A percentile compares a stretch with the other conserved stretches of the same genome.
Conservation (phyloP, 2,329 filamentous ascomycete genomes). For the Fusarium haematococcum region DNA sequence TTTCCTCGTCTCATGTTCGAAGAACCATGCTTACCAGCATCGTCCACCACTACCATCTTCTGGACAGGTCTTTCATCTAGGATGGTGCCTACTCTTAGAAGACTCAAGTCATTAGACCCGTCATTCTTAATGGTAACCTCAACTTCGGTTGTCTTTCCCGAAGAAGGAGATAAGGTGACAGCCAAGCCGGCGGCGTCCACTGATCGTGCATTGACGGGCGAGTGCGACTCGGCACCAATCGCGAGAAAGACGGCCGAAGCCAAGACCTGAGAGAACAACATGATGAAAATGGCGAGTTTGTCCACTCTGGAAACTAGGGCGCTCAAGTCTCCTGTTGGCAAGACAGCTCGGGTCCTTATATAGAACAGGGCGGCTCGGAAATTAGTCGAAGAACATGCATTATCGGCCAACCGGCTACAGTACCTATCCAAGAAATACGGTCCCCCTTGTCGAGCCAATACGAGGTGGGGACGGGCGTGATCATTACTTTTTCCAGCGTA, state of each 20-base stretch:
- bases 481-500: background rate
- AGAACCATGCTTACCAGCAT: background rate
- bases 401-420: background rate
- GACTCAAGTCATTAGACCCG: constrained; percentile 1
- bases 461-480: background rate
- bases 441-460: background rate
- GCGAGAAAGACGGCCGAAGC: background rate
- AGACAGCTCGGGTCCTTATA: background rate
- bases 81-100: constrained; percentile 27
- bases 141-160: constrained; percentile 9
- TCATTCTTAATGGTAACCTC: constrained; percentile 19
- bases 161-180: background rate
- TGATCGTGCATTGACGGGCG: background rate
- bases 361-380: background rate
- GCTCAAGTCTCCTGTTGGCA: background rate
- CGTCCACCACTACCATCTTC: constrained; percentile 16
- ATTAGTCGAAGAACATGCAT: background rate
- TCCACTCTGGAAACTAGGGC: background rate
- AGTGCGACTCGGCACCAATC: constrained; percentile 6
- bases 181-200: background rate
- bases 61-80: constrained; percentile 28
- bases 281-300: background rate
- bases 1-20: accelerated
- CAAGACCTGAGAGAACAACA: background rate
- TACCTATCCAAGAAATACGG: background rate